These are phyloP conservation scores for Nectriaceae sp. DNA, from an alignment of 2,329 filamentous ascomycete species.

Conservation along the genomic window DNA sequence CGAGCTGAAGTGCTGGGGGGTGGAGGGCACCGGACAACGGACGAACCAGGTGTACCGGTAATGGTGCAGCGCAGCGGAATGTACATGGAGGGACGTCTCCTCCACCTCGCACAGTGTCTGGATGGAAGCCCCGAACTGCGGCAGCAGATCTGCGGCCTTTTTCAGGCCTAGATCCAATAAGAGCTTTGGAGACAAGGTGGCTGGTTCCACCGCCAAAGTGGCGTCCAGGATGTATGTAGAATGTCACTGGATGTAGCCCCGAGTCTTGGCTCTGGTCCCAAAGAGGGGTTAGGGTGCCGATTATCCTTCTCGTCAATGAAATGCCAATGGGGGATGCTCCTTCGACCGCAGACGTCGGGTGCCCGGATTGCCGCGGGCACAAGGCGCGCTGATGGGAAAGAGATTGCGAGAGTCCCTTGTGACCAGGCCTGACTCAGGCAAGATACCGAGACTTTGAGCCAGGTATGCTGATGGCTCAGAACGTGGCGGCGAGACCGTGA, in stretches of 20 bases:
- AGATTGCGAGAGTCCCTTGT: constrained; percentile 30
- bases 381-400: constrained; percentile 18
- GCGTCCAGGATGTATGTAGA: constrained; percentile 27
- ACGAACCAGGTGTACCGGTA: constrained; percentile 21
- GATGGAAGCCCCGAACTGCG: constrained; percentile 19
- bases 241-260: constrained; percentile 27
- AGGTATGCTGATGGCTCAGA: constrained; percentile 26
- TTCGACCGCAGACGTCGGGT: constrained; percentile 25
- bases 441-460: constrained; percentile 22
- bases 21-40: constrained; percentile 11
- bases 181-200: constrained; percentile 19
- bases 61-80: constrained; percentile 26
- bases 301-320: constrained; percentile 28
- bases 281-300: constrained; percentile 32
- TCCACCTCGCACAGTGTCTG: constrained; percentile 25
- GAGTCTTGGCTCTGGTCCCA: constrained; percentile 27
- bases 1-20: constrained; percentile 12
- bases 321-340: constrained; percentile 25
- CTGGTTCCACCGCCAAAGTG: constrained; percentile 25
- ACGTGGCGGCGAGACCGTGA: constrained; percentile 31
- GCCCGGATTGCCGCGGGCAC: constrained; percentile 28
- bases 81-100: constrained; percentile 12
- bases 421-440: constrained; percentile 30
- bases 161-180: constrained; percentile 29
- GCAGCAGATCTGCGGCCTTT: constrained; percentile 36